Conservation (phyloP, 176 grass and related monocot species). For the Raddia guianensis region DNA sequence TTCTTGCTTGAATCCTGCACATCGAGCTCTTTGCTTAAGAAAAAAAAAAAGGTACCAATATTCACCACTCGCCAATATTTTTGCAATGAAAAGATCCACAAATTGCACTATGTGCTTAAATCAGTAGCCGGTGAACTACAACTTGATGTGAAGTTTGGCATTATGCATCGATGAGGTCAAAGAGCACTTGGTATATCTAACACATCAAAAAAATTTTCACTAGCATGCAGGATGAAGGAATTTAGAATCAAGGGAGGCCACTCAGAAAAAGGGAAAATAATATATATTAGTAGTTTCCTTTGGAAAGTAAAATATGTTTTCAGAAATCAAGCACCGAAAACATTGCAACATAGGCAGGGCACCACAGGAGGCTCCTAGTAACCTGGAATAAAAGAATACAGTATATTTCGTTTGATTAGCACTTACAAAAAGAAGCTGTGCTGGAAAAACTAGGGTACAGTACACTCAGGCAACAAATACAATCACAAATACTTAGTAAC, state of each 20-base stretch:
- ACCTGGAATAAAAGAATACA: slow-evolving; percentile 12
- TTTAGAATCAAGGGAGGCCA: not conserved
- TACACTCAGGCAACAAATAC: not conserved
- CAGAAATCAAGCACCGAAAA: not conserved
- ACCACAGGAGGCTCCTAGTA: not conserved
- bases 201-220: not conserved
- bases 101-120: slow-evolving; percentile 6
- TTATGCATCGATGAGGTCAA: not conserved
- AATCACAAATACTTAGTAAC: not conserved
- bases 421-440: not conserved
- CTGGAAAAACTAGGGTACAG: not conserved
- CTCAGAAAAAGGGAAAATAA: not conserved
- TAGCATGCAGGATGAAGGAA: slow-evolving; percentile 15
- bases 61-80: not conserved
- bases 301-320: slow-evolving; percentile 19
- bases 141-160: slow-evolving; percentile 11
- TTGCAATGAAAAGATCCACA: not conserved
- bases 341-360: slow-evolving; percentile 9
- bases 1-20: slow-evolving; percentile 69
- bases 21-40: slow-evolving; percentile 14
- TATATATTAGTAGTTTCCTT: not conserved
- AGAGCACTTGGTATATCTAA: not conserved
- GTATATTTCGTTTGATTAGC: not conserved
- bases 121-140: not conserved
- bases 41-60: not conserved